These are phyloP conservation scores for Penicillium sp. DNA, from an alignment of 2,329 filamentous ascomycete genomes.

Conservation along the genomic window DNA sequence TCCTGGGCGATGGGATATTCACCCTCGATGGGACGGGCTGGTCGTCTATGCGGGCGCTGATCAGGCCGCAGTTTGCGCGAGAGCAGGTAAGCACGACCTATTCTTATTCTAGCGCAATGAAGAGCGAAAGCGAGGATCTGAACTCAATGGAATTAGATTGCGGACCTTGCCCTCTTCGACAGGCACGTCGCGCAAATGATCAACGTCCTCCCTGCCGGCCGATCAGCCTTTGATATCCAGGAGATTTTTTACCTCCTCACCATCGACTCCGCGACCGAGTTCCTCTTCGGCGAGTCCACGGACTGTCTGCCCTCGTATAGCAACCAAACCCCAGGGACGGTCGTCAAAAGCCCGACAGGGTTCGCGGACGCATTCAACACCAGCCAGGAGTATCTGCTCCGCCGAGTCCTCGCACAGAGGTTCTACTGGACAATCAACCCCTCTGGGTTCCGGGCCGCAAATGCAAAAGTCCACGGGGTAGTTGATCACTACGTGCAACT, in stretches of 20 bases:
- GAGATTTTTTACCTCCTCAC: constrained; percentile 47
- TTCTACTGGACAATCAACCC: constrained; percentile 46
- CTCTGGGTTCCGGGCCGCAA: constrained; percentile 47
- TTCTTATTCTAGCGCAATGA: too few species aligned
- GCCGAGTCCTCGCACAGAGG: constrained; percentile 34
- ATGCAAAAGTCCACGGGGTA: constrained; percentile 51
- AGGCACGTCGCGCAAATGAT: too few species aligned
- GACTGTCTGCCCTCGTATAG: constrained; percentile 21
- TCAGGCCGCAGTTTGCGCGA: too few species aligned
- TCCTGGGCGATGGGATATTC: too few species aligned
- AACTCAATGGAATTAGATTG: too few species aligned
- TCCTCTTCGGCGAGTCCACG: constrained; percentile 72
- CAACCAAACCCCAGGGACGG: neutral
- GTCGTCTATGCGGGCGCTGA: too few species aligned
- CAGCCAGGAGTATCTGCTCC: constrained; percentile 37
- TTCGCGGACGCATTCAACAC: constrained; percentile 45
- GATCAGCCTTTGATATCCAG: too few species aligned
- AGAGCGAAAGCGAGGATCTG: too few species aligned
- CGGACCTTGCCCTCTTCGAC: too few species aligned
- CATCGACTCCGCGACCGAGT: constrained; percentile 84
- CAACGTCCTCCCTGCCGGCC: too few species aligned
- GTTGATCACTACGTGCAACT: constrained; percentile 56
- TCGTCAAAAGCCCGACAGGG: constrained; percentile 16
- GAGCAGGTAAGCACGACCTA: too few species aligned
- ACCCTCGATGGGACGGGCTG: too few species aligned